Percentiles rank a stretch among this genome's conserved stretches.
Evolutionary conservation across 352 stramenopile species (phyloP).

Genomic region (Globisporangium heterothallicum): DNA sequence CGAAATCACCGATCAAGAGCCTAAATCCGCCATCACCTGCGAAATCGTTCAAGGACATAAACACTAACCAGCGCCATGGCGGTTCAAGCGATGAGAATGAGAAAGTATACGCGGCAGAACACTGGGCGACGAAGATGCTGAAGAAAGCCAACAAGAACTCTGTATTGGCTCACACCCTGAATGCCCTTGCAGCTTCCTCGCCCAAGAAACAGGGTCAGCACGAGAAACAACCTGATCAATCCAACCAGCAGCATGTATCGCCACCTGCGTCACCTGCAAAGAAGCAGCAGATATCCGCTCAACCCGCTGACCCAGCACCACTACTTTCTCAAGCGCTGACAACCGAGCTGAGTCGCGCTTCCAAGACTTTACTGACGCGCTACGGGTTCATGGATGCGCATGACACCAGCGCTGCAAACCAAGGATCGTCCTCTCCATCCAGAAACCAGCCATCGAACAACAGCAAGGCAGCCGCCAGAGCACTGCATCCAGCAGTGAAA

Average conservation of each 20-base stretch:
- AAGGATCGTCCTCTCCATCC: slow-evolving; percentile 14
- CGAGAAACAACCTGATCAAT: slow-evolving; percentile 8
- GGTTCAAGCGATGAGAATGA: not conserved
- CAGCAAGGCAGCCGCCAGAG: slow-evolving; percentile 6
- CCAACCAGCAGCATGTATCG: slow-evolving; percentile 9
- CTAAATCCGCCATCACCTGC: not conserved
- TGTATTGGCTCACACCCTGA: slow-evolving; percentile 49
- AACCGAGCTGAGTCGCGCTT: slow-evolving; percentile 72
- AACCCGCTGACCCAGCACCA: slow-evolving; percentile 4
- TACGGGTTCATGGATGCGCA: slow-evolving; percentile 79
- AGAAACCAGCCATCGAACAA: slow-evolving; percentile 17
- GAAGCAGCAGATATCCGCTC: slow-evolving; percentile 13
- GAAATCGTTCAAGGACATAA: slow-evolving; percentile 6
- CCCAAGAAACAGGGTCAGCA: slow-evolving; percentile 4
- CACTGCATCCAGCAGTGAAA: slow-evolving; percentile 20
- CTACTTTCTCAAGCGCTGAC: slow-evolving; percentile 17
- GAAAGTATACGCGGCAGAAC: slow-evolving; percentile 27
- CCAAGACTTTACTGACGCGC: slow-evolving; percentile 76
- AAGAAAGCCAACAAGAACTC: slow-evolving; percentile 49
- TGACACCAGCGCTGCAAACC: slow-evolving; percentile 15
- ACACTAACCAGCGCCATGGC: slow-evolving; percentile 13
- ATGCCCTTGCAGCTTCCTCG: slow-evolving; percentile 39
- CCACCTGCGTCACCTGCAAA: slow-evolving; percentile 23
- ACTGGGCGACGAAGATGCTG: slow-evolving; percentile 59
- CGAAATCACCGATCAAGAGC: slow-evolving; percentile 1